These are phyloP conservation scores for Aspergillus sp. DNA, from an alignment of 2,329 filamentous ascomycete genomes.

Conservation along the genomic window DNA sequence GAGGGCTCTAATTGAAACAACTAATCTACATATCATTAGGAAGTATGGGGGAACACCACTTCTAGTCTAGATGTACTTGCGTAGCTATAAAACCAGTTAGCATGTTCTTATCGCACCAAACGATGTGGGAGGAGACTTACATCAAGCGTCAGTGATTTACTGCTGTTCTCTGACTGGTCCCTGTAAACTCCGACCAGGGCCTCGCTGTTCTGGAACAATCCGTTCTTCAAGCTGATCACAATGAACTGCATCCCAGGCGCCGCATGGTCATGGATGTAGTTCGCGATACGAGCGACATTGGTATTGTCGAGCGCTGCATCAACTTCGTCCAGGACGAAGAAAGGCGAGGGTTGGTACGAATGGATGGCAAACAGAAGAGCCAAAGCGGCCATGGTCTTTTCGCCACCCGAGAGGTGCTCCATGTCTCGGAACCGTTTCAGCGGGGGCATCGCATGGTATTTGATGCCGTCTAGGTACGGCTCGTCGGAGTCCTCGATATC, in stretches of 20 bases:
- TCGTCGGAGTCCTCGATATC: constrained; percentile 97
- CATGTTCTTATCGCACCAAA: not conserved
- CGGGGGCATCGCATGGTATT: constrained; percentile 98
- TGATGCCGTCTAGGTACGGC: constrained; percentile 92
- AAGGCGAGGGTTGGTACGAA: constrained; percentile 90
- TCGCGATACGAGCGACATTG: constrained; percentile 93
- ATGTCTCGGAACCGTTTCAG: constrained; percentile 98
- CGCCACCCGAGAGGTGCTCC: constrained; percentile 95
- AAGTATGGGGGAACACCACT: not conserved
- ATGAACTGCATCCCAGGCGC: constrained; percentile 99
- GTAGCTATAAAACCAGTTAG: constrained; percentile 3
- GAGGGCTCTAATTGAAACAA: not conserved
- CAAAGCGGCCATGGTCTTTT: constrained; percentile 97
- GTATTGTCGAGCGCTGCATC: constrained; percentile 98
- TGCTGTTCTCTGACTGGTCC: constrained; percentile 91
- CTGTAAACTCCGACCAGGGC: constrained; percentile 93
- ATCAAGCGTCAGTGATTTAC: constrained; percentile 88
- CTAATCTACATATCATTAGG: constrained; percentile 12
- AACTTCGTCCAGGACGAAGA: constrained; percentile 97
- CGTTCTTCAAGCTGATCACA: constrained; percentile 93
- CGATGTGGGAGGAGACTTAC: constrained; percentile 60
- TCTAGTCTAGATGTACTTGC: constrained; percentile 4
- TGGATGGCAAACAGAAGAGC: constrained; percentile 97
- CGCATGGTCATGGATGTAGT: constrained; percentile 91
- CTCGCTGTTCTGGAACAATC: constrained; percentile 94